Conservation (phyloP, 2,329 filamentous ascomycete genomes). For the Colletotrichum chrysophilum region DNA sequence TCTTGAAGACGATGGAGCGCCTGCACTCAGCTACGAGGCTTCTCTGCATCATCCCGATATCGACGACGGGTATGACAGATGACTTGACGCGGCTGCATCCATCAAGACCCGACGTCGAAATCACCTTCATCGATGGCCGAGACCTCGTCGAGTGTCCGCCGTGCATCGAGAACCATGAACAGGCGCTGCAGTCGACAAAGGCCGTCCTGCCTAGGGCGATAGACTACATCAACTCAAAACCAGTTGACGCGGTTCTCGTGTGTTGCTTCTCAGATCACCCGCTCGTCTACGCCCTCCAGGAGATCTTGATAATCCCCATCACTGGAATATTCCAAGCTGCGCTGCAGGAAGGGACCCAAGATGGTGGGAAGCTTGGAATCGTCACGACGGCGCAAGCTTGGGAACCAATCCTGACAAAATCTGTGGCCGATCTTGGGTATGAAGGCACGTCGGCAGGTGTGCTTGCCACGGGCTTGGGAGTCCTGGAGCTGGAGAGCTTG, state of each 20-base stretch:
- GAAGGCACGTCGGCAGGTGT: neutral
- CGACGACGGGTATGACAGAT: conserved; percentile 11
- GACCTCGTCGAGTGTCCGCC: neutral
- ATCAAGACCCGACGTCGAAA: neutral
- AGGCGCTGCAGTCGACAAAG: neutral
- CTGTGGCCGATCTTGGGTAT: neutral
- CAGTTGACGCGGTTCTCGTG: neutral
- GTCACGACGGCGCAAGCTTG: conserved; percentile 2
- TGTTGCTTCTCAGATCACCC: conserved; percentile 19
- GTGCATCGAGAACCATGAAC: conserved; percentile 1
- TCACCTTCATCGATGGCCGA: conserved; percentile 4
- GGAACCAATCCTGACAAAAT: neutral
- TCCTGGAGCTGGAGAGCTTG: neutral
- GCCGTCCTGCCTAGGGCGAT: neutral
- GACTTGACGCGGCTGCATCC: neutral
- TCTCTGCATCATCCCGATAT: conserved; percentile 15
- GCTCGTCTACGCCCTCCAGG: neutral
- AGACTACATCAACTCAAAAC: neutral
- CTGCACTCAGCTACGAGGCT: neutral
- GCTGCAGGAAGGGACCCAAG: neutral
- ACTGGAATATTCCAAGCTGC: conserved; percentile 5
- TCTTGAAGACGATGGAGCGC: neutral
- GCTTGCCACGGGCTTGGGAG: neutral
- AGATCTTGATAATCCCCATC: neutral
- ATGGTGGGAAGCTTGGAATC: neutral